These are phyloP conservation scores for Ophiosphaerella korrae DNA, from an alignment of 2,329 filamentous ascomycete genomes.

Conservation along the genomic window DNA sequence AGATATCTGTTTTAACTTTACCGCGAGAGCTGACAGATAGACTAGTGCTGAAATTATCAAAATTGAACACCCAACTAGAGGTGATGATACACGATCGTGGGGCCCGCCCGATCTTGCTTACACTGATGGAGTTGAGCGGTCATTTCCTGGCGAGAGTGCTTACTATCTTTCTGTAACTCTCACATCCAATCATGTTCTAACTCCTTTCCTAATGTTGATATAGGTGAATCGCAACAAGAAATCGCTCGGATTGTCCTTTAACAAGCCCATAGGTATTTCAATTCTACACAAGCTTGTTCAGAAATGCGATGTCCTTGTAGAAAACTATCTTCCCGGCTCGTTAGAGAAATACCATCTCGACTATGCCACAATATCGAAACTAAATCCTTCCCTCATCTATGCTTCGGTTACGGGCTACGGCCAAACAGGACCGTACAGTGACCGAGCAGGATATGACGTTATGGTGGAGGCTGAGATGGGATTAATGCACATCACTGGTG, in stretches of 20 bases:
- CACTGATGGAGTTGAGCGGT: slow-evolving; percentile 60
- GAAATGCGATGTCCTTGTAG: slow-evolving; percentile 88
- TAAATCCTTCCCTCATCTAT: slow-evolving; percentile 89
- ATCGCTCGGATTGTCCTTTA: slow-evolving; percentile 88
- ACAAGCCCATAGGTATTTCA: slow-evolving; percentile 77
- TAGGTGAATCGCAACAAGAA: slow-evolving; percentile 98
- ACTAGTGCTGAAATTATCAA: slow-evolving; percentile 92
- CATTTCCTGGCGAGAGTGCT: slow-evolving; percentile 86
- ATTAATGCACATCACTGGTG: slow-evolving; percentile 96
- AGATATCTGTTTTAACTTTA: slow-evolving; percentile 4
- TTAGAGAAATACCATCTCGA: slow-evolving; percentile 90
- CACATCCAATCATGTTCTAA: background rate
- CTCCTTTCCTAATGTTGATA: background rate
- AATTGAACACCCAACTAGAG: slow-evolving; percentile 87
- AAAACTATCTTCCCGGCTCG: slow-evolving; percentile 91
- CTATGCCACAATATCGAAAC: slow-evolving; percentile 74
- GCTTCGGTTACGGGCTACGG: slow-evolving; percentile 96
- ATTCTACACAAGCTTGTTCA: slow-evolving; percentile 84
- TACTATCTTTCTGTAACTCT: slow-evolving; percentile 81
- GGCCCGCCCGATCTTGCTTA: slow-evolving; percentile 90
- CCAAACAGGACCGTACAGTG: slow-evolving; percentile 86
- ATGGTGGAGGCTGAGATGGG: slow-evolving; percentile 99
- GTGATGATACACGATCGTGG: slow-evolving; percentile 95
- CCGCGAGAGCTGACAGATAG: slow-evolving; percentile 13
- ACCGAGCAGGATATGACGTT: slow-evolving; percentile 92